Percentiles rank a stretch among this genome's conserved stretches.
Conservation (phyloP, 2,329 filamentous ascomycete genomes). For the Aspergillus sp. region DNA sequence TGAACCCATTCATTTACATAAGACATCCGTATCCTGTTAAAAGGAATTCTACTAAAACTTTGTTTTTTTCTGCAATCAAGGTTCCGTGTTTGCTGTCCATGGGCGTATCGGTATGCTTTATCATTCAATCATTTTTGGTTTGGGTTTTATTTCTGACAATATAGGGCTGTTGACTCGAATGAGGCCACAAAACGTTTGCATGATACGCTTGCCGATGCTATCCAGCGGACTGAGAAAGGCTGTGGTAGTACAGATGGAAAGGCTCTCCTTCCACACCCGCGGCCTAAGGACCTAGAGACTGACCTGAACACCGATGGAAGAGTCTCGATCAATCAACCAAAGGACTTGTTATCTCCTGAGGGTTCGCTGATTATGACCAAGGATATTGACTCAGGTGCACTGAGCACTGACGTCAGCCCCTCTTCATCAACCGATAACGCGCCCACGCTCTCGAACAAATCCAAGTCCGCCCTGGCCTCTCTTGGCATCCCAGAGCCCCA, state of each 20-base stretch:
- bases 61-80: slow-evolving; percentile 18
- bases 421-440: slow-evolving; percentile 16
- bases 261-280: slow-evolving; percentile 19
- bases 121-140: neutral
- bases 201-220: slow-evolving; percentile 26
- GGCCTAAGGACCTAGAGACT: slow-evolving; percentile 11
- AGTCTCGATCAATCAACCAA: neutral
- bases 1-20: neutral
- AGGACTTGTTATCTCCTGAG: slow-evolving; percentile 12
- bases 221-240: slow-evolving; percentile 24
- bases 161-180: slow-evolving; percentile 27
- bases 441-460: slow-evolving; percentile 23
- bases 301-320: neutral
- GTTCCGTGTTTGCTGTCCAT: slow-evolving; percentile 49
- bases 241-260: slow-evolving; percentile 16
- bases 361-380: slow-evolving; percentile 9
- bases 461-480: slow-evolving; percentile 25
- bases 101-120: slow-evolving; percentile 33
- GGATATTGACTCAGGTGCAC: slow-evolving; percentile 7
- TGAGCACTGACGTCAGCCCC: slow-evolving; percentile 7
- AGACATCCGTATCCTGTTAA: slow-evolving; percentile 17
- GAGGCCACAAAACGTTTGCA: slow-evolving; percentile 30
- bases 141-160: slow-evolving; percentile 4
- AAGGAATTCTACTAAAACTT: neutral
- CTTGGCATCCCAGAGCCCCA: slow-evolving; percentile 46